These are phyloP conservation scores for Funneliformis caledonium DNA, from an alignment of 371 early-diverging fungal species.

Conservation along the genomic window DNA sequence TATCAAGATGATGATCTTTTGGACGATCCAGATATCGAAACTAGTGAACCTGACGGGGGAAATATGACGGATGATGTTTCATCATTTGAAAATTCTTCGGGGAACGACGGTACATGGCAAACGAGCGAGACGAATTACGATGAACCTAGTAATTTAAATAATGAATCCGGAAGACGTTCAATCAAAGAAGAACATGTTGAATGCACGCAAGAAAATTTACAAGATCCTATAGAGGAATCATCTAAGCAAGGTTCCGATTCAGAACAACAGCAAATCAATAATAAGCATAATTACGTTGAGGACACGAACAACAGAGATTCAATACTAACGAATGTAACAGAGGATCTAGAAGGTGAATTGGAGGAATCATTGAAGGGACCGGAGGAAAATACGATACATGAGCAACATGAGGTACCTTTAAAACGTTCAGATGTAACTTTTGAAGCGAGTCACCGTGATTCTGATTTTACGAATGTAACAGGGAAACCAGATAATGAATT, in stretches of 20 bases:
- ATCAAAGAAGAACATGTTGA: neutral
- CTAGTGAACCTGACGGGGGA: slow-evolving; percentile 9
- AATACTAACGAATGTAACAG: slow-evolving; percentile 18
- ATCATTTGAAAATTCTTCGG: slow-evolving; percentile 9
- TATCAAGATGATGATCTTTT: slow-evolving; percentile 14
- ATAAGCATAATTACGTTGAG: neutral
- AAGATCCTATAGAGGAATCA: neutral
- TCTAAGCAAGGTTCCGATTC: too few species aligned
- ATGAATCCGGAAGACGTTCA: neutral
- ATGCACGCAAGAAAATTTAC: neutral
- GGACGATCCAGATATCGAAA: slow-evolving; percentile 18
- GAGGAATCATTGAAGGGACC: neutral
- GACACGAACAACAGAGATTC: neutral
- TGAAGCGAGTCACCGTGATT: neutral
- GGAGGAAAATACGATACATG: neutral
- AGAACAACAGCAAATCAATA: neutral
- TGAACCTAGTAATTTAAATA: neutral
- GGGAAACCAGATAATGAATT: neutral
- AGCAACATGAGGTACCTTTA: neutral
- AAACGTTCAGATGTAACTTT: neutral
- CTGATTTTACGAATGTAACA: neutral
- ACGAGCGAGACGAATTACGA: neutral
- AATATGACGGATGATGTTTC: slow-evolving; percentile 9
- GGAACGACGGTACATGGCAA: neutral
- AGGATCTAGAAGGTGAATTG: slow-evolving; percentile 18